phyloP scores from a whole-genome alignment of 805 yeast species.

The Zygosaccharomyces bisporus region DNA sequence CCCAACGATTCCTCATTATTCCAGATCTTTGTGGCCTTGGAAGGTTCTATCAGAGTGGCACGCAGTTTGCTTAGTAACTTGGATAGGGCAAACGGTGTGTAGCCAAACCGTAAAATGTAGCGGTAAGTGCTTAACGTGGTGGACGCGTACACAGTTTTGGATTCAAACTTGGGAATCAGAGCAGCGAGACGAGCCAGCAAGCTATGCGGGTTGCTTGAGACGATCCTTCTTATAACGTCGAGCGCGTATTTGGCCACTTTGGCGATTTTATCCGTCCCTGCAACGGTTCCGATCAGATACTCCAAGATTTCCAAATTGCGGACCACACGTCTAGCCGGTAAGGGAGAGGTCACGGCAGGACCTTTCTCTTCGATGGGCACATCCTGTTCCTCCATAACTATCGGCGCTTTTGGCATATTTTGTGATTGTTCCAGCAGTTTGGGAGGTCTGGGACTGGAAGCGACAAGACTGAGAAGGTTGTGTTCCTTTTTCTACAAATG shows the following conservation, averaged over 20 bases:
- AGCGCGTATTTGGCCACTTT: constrained; percentile 58
- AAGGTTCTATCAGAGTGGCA: constrained; percentile 19
- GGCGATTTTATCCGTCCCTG: constrained; percentile 71
- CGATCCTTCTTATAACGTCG: constrained; percentile 48
- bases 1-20: constrained; percentile 46
- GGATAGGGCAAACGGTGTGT: constrained; percentile 56
- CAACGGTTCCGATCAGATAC: constrained; percentile 49
- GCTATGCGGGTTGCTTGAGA: constrained; percentile 39
- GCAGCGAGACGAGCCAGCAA: constrained; percentile 15
- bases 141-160: constrained; percentile 42
- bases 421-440: not conserved
- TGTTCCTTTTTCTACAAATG: too few species aligned
- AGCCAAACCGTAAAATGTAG: constrained; percentile 67
- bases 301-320: constrained; percentile 45
- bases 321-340: constrained; percentile 7
- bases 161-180: constrained; percentile 19
- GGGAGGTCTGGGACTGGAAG: too few species aligned
- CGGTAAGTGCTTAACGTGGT: constrained; percentile 53
- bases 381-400: constrained; percentile 14
- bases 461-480: not conserved
- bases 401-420: constrained; percentile 12
- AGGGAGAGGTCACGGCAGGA: not conserved
- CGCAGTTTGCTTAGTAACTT: constrained; percentile 37
- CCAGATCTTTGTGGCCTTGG: constrained; percentile 31
- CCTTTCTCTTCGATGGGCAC: constrained; percentile 7